Conservation (phyloP, 352 stramenopile species). For the Globisporangium spinosum region DNA sequence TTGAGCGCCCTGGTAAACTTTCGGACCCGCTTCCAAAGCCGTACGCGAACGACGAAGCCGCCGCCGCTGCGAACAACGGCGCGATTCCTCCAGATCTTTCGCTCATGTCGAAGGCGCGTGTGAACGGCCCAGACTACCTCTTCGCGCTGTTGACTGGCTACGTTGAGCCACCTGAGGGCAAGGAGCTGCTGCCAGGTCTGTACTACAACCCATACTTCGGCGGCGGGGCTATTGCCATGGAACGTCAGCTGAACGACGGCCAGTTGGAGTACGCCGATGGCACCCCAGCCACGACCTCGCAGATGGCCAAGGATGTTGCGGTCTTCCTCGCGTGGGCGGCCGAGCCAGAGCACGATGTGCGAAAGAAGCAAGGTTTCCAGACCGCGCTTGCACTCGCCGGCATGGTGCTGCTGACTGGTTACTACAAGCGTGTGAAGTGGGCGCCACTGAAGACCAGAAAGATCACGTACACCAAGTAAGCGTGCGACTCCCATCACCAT, state of each 20-base stretch:
- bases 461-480: slow-evolving; percentile 97
- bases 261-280: slow-evolving; percentile 98
- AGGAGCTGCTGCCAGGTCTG: slow-evolving; percentile 78
- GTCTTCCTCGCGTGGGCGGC: slow-evolving; percentile 97
- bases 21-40: slow-evolving; percentile 94
- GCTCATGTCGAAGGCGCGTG: slow-evolving; percentile 97
- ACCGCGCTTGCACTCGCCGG: slow-evolving; percentile 90
- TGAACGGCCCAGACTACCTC: slow-evolving; percentile 95
- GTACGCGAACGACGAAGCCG: slow-evolving; percentile 98
- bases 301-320: slow-evolving; percentile 98
- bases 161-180: slow-evolving; percentile 91
- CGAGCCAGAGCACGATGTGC: slow-evolving; percentile 96
- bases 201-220: slow-evolving; percentile 99
- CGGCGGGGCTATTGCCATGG: slow-evolving; percentile 98
- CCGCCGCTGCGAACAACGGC: slow-evolving; percentile 95
- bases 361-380: slow-evolving; percentile 97
- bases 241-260: slow-evolving; percentile 95
- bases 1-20: slow-evolving; percentile 97
- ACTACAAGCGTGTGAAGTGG: slow-evolving; percentile 99
- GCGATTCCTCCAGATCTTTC: slow-evolving; percentile 97
- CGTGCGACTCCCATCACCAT: not conserved
- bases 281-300: slow-evolving; percentile 94
- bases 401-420: slow-evolving; percentile 91
- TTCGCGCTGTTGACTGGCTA: slow-evolving; percentile 98
- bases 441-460: slow-evolving; percentile 96